Percentiles rank a stretch among this genome's conserved stretches.
phyloP scores from a whole-genome alignment of 2,329 filamentous ascomycete genomes.

The Talaromyces sp. region DNA sequence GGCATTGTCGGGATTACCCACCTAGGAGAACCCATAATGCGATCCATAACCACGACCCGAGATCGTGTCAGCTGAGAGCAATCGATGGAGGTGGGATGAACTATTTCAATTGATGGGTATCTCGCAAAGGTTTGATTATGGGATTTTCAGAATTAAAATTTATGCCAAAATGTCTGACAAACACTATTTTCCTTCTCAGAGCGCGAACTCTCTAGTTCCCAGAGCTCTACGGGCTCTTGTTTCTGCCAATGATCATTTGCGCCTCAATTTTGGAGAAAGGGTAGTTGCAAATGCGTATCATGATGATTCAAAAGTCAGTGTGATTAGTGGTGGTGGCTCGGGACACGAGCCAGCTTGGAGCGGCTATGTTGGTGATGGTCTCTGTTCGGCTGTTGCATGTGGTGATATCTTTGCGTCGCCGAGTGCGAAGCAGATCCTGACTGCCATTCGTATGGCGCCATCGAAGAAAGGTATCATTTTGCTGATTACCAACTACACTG shows the following conservation, averaged over 20 bases:
- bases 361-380: constrained; percentile 11
- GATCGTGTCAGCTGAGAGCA: neutral
- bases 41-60: constrained; percentile 1
- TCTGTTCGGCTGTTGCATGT: constrained; percentile 5
- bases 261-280: constrained; percentile 4
- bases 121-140: neutral
- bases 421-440: constrained; percentile 7
- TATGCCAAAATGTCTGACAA: constrained; percentile 9
- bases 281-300: constrained; percentile 12
- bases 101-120: neutral
- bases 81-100: neutral
- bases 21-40: neutral
- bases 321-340: constrained; percentile 8
- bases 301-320: constrained; percentile 10
- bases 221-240: constrained; percentile 12
- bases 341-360: constrained; percentile 11
- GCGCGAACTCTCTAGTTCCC: constrained; percentile 15
- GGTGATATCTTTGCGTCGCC: constrained; percentile 10
- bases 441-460: constrained; percentile 7
- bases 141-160: neutral
- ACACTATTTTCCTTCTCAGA: constrained; percentile 14
- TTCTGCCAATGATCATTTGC: constrained; percentile 10
- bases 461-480: constrained; percentile 8
- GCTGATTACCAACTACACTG: constrained; percentile 9
- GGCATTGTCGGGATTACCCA: neutral